Evolutionary conservation across 2,329 filamentous ascomycete genomes (phyloP).

Genomic region (Hymenoscyphus linearis): DNA sequence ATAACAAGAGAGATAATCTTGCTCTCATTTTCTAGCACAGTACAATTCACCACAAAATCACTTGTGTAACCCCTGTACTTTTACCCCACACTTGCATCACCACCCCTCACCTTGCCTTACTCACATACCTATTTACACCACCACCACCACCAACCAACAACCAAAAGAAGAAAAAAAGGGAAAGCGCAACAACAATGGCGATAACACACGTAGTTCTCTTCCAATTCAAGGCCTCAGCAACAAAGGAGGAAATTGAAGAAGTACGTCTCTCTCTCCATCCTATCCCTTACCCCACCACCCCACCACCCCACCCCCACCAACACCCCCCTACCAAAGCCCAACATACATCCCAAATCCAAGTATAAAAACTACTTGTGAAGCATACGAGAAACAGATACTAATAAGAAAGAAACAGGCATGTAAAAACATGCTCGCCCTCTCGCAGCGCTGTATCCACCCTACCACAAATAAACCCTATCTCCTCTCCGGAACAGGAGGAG

Average conservation of each 20-base stretch:
- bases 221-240: conserved; percentile 51
- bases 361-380: neutral
- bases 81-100: no score
- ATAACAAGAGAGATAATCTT: no score
- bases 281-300: conserved; percentile 4
- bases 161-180: no score
- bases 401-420: conserved; percentile 41
- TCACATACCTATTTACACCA: no score
- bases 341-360: neutral
- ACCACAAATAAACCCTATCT: conserved; percentile 56
- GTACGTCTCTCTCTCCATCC: conserved; percentile 37
- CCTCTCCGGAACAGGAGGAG: conserved; percentile 50
- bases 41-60: no score
- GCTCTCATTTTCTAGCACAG: no score
- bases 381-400: neutral
- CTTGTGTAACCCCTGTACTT: no score
- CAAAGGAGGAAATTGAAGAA: conserved; percentile 46
- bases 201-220: conserved; percentile 62
- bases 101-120: no score
- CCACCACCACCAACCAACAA: no score
- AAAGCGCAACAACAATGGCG: conserved; percentile 1
- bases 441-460: conserved; percentile 55
- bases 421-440: conserved; percentile 50
- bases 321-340: neutral
- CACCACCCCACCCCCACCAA: neutral